These are phyloP conservation scores for Lactarius indigo DNA, from an alignment of 768 basidiomycete species.

Conservation along the genomic window DNA sequence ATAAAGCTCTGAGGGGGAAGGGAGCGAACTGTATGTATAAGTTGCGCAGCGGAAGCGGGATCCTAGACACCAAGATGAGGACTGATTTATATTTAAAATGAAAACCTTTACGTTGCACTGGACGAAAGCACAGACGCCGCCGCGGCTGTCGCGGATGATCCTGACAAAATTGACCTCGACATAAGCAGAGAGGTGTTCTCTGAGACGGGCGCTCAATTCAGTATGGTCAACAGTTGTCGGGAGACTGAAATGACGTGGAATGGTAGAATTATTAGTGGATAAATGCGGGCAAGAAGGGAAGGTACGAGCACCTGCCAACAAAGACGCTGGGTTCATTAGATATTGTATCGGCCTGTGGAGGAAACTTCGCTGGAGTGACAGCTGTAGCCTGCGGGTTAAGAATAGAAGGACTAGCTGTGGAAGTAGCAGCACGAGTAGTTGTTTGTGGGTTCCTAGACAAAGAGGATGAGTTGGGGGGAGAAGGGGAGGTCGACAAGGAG, in stretches of 20 bases:
- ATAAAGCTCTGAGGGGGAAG: slow-evolving; percentile 58
- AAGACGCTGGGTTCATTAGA: slow-evolving; percentile 80
- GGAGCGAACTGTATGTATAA: slow-evolving; percentile 59
- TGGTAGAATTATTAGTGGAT: slow-evolving; percentile 20
- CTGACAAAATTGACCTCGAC: slow-evolving; percentile 63
- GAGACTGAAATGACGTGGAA: slow-evolving; percentile 42
- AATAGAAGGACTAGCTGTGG: slow-evolving; percentile 23
- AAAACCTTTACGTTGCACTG: slow-evolving; percentile 66
- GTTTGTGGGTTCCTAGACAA: slow-evolving; percentile 12
- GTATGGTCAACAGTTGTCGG: slow-evolving; percentile 63
- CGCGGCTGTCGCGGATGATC: slow-evolving; percentile 71
- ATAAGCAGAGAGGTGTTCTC: slow-evolving; percentile 64
- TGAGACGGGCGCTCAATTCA: slow-evolving; percentile 58
- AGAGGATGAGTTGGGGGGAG: slow-evolving; percentile 34
- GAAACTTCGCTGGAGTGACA: slow-evolving; percentile 25
- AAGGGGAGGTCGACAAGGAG: slow-evolving; percentile 51
- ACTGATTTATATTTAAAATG: slow-evolving; percentile 10
- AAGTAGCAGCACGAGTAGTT: slow-evolving; percentile 15
- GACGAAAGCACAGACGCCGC: slow-evolving; percentile 79
- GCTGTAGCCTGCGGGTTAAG: slow-evolving; percentile 25
- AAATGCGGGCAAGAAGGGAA: slow-evolving; percentile 10
- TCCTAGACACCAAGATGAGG: slow-evolving; percentile 39
- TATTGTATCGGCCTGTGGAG: slow-evolving; percentile 38
- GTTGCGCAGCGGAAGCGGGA: slow-evolving; percentile 49
- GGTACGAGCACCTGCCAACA: slow-evolving; percentile 63